Conservation (phyloP, 768 basidiomycete species). For the Calocera viscosa region DNA sequence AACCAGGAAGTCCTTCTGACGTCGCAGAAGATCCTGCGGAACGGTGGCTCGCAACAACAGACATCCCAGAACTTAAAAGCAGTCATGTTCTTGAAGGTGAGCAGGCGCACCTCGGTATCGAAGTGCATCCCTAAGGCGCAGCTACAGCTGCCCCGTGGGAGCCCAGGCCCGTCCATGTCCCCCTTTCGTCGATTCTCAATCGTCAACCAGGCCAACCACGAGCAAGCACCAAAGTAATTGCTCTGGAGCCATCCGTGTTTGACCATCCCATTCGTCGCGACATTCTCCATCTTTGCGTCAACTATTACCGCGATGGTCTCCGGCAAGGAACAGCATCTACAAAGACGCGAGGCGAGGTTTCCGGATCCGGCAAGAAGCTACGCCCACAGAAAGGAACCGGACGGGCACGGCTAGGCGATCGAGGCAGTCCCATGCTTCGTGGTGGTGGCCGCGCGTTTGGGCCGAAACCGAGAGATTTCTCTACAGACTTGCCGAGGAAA, state of each 20-base stretch:
- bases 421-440: conserved; percentile 69
- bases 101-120: not conserved
- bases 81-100: not conserved
- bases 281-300: conserved; percentile 83
- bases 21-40: no score
- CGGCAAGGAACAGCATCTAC: conserved; percentile 88
- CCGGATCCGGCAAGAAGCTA: conserved; percentile 80
- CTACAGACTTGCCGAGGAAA: conserved; percentile 84
- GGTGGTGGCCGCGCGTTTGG: conserved; percentile 92
- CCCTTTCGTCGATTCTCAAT: not conserved
- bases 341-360: conserved; percentile 82
- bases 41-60: not conserved
- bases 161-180: not conserved
- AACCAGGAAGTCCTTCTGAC: no score
- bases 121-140: not conserved
- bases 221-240: conserved; percentile 19
- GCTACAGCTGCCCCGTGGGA: not conserved
- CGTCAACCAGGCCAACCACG: not conserved
- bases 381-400: conserved; percentile 87
- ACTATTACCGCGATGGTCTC: conserved; percentile 73
- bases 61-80: not conserved
- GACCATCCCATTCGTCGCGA: conserved; percentile 78
- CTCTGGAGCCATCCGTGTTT: conserved; percentile 50
- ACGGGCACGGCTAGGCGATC: conserved; percentile 77
- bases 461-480: conserved; percentile 82